phyloP scores from a whole-genome alignment of 2,329 filamentous ascomycete genomes.

The Alternaria conjuncta region DNA sequence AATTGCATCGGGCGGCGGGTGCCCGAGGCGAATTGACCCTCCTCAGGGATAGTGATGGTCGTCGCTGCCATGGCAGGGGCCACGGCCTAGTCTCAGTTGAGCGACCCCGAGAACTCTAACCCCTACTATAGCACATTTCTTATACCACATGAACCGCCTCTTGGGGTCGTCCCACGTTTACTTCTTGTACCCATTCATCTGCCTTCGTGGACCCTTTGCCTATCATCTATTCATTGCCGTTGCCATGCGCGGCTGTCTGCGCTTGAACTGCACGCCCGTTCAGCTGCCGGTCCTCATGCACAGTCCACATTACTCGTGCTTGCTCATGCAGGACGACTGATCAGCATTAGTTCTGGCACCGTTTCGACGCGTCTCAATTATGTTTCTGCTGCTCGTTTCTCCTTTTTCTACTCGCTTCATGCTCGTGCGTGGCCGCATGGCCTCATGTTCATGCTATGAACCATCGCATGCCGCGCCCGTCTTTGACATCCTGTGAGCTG shows the following conservation, averaged over 20 bases:
- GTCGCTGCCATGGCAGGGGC: conserved; percentile 5
- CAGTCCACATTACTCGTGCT: conserved; percentile 1
- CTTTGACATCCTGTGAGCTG: neutral
- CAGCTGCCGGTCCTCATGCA: conserved; percentile 3
- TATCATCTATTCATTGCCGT: neutral
- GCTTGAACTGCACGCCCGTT: neutral
- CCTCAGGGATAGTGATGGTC: conserved; percentile 7
- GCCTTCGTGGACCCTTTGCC: neutral
- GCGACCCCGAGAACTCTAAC: neutral
- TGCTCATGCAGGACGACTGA: neutral
- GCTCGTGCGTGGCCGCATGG: neutral
- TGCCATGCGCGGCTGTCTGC: neutral
- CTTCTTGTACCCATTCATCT: neutral
- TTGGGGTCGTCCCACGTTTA: neutral
- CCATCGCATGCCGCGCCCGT: neutral
- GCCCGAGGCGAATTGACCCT: conserved; percentile 7
- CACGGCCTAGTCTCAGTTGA: conserved; percentile 2
- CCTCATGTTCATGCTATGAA: neutral
- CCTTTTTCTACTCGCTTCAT: neutral
- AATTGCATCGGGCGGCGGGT: conserved; percentile 9
- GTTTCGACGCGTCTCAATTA: neutral
- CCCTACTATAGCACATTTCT: neutral
- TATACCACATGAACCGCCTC: conserved; percentile 2
- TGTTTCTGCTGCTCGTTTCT: neutral
- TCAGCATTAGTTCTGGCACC: neutral